A percentile compares a stretch with the other conserved stretches of the same genome.
These are phyloP conservation scores for Cutaneotrichosporon dermatis DNA, from an alignment of 1,284 basidiomycete genomes.

Conservation along the genomic window DNA sequence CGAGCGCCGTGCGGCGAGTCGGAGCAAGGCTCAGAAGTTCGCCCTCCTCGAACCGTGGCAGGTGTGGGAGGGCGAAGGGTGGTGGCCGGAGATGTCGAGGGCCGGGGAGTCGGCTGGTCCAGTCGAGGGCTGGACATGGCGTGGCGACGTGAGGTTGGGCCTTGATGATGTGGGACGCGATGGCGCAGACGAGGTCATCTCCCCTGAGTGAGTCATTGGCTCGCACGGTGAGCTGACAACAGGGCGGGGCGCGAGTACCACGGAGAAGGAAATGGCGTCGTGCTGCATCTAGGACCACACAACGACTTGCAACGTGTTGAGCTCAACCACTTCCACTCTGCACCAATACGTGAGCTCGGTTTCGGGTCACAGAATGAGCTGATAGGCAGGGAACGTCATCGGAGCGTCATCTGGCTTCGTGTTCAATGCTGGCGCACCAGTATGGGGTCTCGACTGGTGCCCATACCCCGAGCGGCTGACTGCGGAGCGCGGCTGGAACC, in stretches of 20 bases:
- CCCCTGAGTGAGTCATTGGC: background rate
- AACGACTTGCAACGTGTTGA: conserved; percentile 15
- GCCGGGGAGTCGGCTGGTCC: background rate
- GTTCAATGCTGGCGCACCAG: conserved; percentile 74
- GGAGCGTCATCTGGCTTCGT: conserved; percentile 22
- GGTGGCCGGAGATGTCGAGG: conserved; percentile 39
- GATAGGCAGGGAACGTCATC: background rate
- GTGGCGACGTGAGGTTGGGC: conserved; percentile 34
- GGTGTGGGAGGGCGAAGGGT: conserved; percentile 45
- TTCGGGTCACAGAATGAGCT: background rate
- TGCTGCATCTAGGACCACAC: conserved; percentile 26
- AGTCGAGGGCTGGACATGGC: conserved; percentile 26
- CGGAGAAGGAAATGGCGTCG: conserved; percentile 6
- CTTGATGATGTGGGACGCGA: conserved; percentile 31
- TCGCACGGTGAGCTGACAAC: background rate
- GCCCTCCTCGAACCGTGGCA: conserved; percentile 30
- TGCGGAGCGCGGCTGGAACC: conserved; percentile 57
- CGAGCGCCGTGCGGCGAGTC: conserved; percentile 1
- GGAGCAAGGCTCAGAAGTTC: conserved; percentile 9
- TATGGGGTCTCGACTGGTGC: conserved; percentile 87
- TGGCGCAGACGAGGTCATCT: background rate
- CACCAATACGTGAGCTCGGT: conserved; percentile 1
- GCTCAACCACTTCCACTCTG: conserved; percentile 20
- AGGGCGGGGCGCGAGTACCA: conserved; percentile 33
- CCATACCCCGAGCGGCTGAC: conserved; percentile 59